These are phyloP conservation scores for Sporothrix pseudoabietina DNA, from an alignment of 2,329 filamentous ascomycete species.

Conservation along the genomic window DNA sequence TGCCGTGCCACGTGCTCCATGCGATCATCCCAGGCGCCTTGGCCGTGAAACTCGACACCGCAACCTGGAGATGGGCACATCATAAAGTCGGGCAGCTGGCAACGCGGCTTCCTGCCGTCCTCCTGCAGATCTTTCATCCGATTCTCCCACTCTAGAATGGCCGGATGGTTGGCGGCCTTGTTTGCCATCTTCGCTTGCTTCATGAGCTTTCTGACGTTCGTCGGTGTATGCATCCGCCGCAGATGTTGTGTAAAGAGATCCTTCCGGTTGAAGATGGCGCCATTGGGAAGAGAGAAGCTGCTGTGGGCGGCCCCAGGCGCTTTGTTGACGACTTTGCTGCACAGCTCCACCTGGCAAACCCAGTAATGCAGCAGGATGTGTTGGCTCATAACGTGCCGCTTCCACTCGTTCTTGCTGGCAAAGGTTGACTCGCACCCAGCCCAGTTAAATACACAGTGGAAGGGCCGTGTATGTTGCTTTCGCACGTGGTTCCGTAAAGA, in stretches of 20 bases:
- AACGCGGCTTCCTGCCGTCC: constrained; percentile 62
- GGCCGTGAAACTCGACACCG: constrained; percentile 58
- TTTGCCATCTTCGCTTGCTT: constrained; percentile 42
- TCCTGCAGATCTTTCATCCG: constrained; percentile 59
- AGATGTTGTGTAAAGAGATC: constrained; percentile 90
- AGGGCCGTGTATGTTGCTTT: constrained; percentile 61
- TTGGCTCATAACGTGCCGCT: constrained; percentile 80
- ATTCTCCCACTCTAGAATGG: constrained; percentile 50
- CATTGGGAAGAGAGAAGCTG: constrained; percentile 51
- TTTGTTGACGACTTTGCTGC: constrained; percentile 44
- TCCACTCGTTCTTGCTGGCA: constrained; percentile 91
- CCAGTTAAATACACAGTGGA: constrained; percentile 75
- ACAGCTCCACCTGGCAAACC: constrained; percentile 70
- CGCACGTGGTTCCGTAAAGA: constrained; percentile 55
- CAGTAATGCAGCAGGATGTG: constrained; percentile 77
- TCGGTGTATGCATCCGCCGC: constrained; percentile 76
- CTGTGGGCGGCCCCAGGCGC: constrained; percentile 24
- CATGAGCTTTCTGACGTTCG: constrained; percentile 44
- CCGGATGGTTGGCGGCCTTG: constrained; percentile 39
- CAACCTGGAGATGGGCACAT: constrained; percentile 66
- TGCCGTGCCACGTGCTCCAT: constrained; percentile 89
- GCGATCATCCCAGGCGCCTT: constrained; percentile 71
- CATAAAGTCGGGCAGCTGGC: constrained; percentile 62
- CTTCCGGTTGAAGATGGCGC: constrained; percentile 80
- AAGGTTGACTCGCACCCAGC: constrained; percentile 78